Conservation (phyloP, 306 rosid species). For the Amphicarpaea edgeworthii region DNA sequence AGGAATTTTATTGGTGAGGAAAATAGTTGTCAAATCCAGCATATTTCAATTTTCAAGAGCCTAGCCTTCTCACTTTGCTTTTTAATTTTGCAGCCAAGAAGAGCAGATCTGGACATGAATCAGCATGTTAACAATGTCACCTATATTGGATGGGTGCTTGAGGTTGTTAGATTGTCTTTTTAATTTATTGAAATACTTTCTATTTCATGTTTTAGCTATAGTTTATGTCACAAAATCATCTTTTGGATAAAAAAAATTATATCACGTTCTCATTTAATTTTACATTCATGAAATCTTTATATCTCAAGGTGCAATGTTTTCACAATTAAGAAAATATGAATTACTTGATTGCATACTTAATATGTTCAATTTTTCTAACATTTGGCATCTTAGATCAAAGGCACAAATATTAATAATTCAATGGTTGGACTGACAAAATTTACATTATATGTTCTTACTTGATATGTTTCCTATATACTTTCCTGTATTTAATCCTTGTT, state of each 20-base stretch:
- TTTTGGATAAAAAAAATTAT: not conserved
- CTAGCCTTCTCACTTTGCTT: conserved; percentile 48
- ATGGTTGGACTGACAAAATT: not conserved
- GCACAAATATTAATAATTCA: not conserved
- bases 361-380: not conserved
- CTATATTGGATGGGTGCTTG: conserved; percentile 96
- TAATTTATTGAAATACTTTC: conserved; percentile 15
- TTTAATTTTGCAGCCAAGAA: conserved; percentile 75
- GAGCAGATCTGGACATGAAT: conserved; percentile 98
- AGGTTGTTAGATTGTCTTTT: conserved; percentile 59
- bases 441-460: not conserved
- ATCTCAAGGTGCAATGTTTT: not conserved
- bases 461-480: not conserved
- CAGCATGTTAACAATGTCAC: conserved; percentile 94
- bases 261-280: not conserved
- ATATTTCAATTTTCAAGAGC: conserved; percentile 12
- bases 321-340: conserved; percentile 15
- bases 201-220: not conserved
- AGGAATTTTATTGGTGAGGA: not conserved
- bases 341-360: conserved; percentile 1
- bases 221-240: not conserved
- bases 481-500: not conserved
- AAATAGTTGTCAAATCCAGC: conserved; percentile 15
- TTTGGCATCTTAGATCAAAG: conserved; percentile 1
- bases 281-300: not conserved